Evolutionary conservation across 2,329 filamentous ascomycete species (phyloP).

Genomic region (Colletotrichum nymphaeae): DNA sequence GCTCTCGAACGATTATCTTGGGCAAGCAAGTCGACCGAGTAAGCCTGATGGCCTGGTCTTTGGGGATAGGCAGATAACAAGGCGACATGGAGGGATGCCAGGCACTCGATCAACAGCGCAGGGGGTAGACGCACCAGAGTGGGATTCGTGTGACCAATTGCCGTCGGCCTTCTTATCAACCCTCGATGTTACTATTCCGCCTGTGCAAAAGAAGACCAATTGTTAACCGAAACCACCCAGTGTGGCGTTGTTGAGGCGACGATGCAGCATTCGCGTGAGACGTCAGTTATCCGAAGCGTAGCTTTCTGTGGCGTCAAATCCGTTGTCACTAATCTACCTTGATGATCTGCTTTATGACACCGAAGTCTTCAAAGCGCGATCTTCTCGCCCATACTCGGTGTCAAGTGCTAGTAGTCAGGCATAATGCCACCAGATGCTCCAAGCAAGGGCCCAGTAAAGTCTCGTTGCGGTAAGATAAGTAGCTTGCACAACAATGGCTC

Average conservation of each 20-base stretch:
- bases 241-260: not conserved
- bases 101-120: not conserved
- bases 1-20: not conserved
- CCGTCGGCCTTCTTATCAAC: constrained; percentile 22
- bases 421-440: not conserved
- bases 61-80: constrained; percentile 3
- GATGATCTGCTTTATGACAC: not conserved
- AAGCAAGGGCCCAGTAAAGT: not conserved
- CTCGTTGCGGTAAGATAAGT: not conserved
- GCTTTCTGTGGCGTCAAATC: not conserved
- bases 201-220: not conserved
- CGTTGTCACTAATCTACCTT: not conserved
- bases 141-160: constrained; percentile 24
- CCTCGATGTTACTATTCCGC: not conserved
- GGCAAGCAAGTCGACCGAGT: not conserved
- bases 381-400: not conserved
- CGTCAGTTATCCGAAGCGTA: not conserved
- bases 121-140: constrained; percentile 20
- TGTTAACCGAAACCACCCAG: not conserved
- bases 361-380: not conserved
- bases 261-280: not conserved
- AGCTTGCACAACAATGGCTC: not conserved
- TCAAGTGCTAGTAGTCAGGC: not conserved
- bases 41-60: not conserved
- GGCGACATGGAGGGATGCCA: constrained; percentile 9